Evolutionary conservation across 2,329 filamentous ascomycete species (phyloP), one percentile per base, ranked within the genome.

Genomic region (Aspergillus sp.): DNA sequence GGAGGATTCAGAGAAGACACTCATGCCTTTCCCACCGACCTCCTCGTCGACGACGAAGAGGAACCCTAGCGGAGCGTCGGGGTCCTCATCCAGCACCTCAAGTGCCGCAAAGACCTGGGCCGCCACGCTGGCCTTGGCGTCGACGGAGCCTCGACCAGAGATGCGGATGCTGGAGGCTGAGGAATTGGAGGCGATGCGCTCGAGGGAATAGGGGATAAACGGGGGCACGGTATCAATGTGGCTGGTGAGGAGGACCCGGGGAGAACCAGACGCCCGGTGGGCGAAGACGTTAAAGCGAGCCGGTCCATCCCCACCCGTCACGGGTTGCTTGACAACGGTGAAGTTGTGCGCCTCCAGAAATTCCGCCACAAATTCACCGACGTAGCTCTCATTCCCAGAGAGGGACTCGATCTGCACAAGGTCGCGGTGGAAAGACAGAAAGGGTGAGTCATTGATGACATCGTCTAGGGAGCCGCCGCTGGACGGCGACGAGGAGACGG

Each of bases 41-140:
- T 98, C 94, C 75, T 99, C 94, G 60, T 91, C 92, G 0, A 96
- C 90, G 1, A 88, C 86, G 69, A 85, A 87, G 26, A 88, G 79
- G 2, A 88, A 74, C 0, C 80, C 80, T 3, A 81, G 69, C 0
- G 79, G 71, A 7, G 79, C 71, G 39, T 72, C 65, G 2, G 75
- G 72, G 49, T 78, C 65, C 4, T 75, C 62, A 4, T 64, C 20
- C 31, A 83, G 75, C 18, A 85, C 77, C n/a, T 78, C 75, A 46
- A 83, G 77, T 3, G 72, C 66, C 6, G 78, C 75, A 57, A 77
- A 75, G 57, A 78, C 69, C 54, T 79, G 77, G 10, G 77, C 74
- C 2, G 79, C 79, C 3, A 80, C 77, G 61, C 77, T 78, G 31
- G 69, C 79, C 69, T 81, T 81, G 58, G 77, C 79, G 60, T 81